Conservation (phyloP, 345 rosid genomes). For the Corymbia maculata region DNA sequence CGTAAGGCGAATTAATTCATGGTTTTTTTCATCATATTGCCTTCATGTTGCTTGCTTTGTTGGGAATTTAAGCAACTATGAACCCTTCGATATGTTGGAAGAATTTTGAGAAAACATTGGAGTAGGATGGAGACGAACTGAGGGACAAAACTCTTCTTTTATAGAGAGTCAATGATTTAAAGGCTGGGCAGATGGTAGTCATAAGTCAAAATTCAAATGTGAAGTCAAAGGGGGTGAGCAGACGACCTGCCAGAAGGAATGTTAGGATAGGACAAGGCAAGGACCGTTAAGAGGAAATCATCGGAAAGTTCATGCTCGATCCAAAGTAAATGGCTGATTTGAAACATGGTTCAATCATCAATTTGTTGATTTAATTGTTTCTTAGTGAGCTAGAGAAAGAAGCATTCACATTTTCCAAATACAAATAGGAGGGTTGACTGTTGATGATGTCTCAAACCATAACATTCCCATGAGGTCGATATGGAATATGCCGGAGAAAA, state of each 20-base stretch:
- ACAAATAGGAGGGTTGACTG: background rate
- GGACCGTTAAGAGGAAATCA: background rate
- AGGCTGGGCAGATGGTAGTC: background rate
- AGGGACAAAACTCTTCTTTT: background rate
- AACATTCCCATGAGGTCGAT: background rate
- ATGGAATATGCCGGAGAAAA: background rate
- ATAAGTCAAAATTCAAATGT: background rate
- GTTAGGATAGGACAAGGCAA: background rate
- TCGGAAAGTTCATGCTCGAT: background rate
- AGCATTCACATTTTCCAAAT: background rate
- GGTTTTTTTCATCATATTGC: background rate
- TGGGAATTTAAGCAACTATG: background rate
- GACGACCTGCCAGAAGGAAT: background rate
- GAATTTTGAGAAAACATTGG: background rate
- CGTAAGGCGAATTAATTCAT: background rate
- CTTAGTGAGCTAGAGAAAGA: background rate
- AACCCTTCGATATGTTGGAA: background rate
- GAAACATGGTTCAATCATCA: background rate
- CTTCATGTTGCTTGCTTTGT: background rate
- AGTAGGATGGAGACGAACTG: background rate
- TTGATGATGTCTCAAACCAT: background rate
- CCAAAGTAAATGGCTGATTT: background rate
- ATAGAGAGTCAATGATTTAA: background rate
- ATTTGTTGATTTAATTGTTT: background rate
- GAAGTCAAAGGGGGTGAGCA: background rate